Base-by-base conservation (phyloP, 1,139 yeast species). In the Candida sp. region DNA sequence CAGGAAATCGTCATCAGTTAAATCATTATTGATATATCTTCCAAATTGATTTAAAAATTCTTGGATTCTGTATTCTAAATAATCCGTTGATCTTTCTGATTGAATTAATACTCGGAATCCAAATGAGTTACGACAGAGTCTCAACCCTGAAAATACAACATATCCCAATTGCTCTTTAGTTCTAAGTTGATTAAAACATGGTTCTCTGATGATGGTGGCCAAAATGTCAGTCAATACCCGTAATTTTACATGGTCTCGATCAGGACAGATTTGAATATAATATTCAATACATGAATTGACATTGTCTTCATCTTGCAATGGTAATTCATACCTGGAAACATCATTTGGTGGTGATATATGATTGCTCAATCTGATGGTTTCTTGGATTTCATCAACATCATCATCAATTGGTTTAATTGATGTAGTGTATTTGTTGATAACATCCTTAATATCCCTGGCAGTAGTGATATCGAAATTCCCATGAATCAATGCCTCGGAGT, bases 151-250 rank as follows among this genome's bases (percentile, higher is more conserved):
- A 60, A 88, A 89, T 0, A 93, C 99, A 47, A 93, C 90, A 57
- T 83, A 83, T 0, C 87, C 89, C 39, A 84, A 61, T 51, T 93
- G 98, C 63, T 93, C 99, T 55, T 88, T 84, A 3, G 99, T 93
- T 63, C 99, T 77, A 45, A 93, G 74, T 51, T 87, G 88, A 60
- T 88, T 84, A 63, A 93, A 93, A 43, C 91, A 87, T 1, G 97
- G 97, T 59, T 91, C 98, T 49, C 79, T 81, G 40, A 86, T 71
- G 48, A 90, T 75, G 44, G 87, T 90, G 0, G 85, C 78, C 40
- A 89, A 63, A 43, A 93, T 66, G 42, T 86, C 90, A 19, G 85
- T 73, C 43, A 79, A 58, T 0, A 89, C 68, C 38, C 73, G 58
- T 30, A 60, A 46, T 35, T 55, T 58, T 15, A 53, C 55, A 45